Base-by-base conservation (phyloP, 371 early-diverging fungal genomes). In the Lichtheimia hyalospora region DNA sequence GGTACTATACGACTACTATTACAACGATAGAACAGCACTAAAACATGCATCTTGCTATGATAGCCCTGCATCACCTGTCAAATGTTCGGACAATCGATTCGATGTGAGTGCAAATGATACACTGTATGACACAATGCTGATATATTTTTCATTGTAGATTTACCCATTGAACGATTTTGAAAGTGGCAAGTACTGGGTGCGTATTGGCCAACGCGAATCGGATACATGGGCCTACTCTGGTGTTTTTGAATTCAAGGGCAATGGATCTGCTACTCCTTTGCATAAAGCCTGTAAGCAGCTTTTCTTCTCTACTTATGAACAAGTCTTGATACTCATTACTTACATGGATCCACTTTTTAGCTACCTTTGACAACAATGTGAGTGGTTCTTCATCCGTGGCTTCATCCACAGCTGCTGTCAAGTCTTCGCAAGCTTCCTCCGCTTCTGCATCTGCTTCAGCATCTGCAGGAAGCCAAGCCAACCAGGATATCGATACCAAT, bases 121-220 rank as follows among this genome's bases (percentile, higher is more conserved):
- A 8, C 0, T 8, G 10, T 34, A 34, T 10, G 6, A 10, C 34
- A 34, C 34, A 4, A 34, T 8, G 34, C 34, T 34, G 1, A 28
- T 28, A 28, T 7, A 34, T 34, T 10, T 10, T 34, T 8, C 53
- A 16, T 34, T 20, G 15, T 70, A 77, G 78, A 79, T 79, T 34
- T 54, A 69, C 52, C 79, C 79, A 40, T 66, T 79, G 63, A 73
- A 71, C 49, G 75, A 79, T 52, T 79, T 79, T 64, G 70, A 68
- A 13, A 0, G 65, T 44, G 79, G 79, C 51, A 41, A 68, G 23
- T 79, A 79, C 66, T 79, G 68, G 60, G 63, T 79, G 57, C 79
- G 79, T 65, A 75, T 79, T 52, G 79, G 79, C 44, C 71, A 76
- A 58, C 53, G 70, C 27, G 49, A 71, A 34, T 42, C 51, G 27